Conservation (phyloP, 75 land plant genomes). For the Selaginella tamariscina region DNA sequence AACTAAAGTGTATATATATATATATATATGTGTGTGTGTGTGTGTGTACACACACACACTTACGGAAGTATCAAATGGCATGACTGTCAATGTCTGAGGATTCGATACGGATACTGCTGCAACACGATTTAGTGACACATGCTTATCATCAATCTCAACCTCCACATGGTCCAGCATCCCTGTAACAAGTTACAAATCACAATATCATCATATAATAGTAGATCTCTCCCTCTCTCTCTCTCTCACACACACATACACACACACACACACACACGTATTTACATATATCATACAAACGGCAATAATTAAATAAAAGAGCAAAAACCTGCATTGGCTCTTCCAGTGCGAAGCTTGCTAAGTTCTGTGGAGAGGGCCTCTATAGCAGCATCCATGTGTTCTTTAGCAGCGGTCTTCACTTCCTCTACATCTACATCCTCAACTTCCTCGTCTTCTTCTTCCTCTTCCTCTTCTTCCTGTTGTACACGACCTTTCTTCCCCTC, state of each 20-base stretch:
- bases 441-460: not conserved
- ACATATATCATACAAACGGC: not conserved
- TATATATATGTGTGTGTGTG: not conserved
- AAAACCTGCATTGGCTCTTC: conserved; percentile 73
- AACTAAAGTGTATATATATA: not conserved
- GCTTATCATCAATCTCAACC: conserved; percentile 48
- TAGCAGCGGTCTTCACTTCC: conserved; percentile 40
- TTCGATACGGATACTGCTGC: conserved; percentile 84
- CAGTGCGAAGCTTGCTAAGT: conserved; percentile 67
- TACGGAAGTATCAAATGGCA: conserved; percentile 80
- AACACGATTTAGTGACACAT: conserved; percentile 47
- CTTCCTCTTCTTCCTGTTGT: not conserved
- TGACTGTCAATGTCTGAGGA: conserved; percentile 61
- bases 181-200: conserved; percentile 18
- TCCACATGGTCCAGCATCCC: conserved; percentile 95
- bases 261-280: not conserved
- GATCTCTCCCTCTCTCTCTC: no score
- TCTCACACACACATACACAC: conserved; percentile 1
- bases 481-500: not conserved
- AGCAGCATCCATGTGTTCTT: conserved; percentile 71
- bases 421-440: not conserved
- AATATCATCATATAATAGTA: not conserved
- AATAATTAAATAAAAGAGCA: not conserved
- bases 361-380: conserved; percentile 66
- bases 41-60: not conserved